Base-by-base conservation (phyloP, 1,284 basidiomycete species). In the Irpex rosettiformis region DNA sequence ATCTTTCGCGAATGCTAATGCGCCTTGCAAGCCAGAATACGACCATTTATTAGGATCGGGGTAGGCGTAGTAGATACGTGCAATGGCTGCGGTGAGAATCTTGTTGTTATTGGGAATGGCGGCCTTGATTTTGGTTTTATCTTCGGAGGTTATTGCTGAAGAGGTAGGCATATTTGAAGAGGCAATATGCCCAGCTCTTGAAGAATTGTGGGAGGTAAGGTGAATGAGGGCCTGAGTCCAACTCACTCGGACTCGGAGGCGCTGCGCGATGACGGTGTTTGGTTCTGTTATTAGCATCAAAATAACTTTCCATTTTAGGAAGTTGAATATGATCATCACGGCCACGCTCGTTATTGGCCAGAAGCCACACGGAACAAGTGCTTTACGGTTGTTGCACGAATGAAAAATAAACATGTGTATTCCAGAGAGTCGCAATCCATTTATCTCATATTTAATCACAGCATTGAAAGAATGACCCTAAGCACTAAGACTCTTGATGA, bases 11-110 rank as follows among this genome's bases (percentile, higher is more conserved):
- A 96, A 84, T 1, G 86, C 86, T 16, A 97, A 74, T 7, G 88
- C 93, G 3, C 95, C 95, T 69, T 94, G 88, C 13, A 94, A 75
- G 0, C 94, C 94, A 1, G 88, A 77, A 70, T 95, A 97, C 3
- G 83, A 81, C 94, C 94, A 97, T 65, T 85, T 83, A 65, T 77
- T 71, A 1, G 84, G 89, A 64, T 86, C 77, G 30, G 91, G 90
- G 69, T 89, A 76, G 0, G 92, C 91, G 72, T 93, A 93, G 77
- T 96, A 98, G 60, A 98, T 84, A 52, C 95, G 83, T 5, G 87
- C 91, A 40, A 93, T 81, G 0, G 89, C 86, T 18, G 92, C 94
- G 42, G 78, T 84, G 57, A 87, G 71, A 65, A 96, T 93, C 79
- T 94, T 96, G 71, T 80, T 78, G 11, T 75, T 74, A 8, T 74